Percentiles rank a stretch among this genome's conserved stretches.
These are phyloP conservation scores for Podaxis sp. DNA, from an alignment of 768 basidiomycete genomes.

Conservation along the genomic window DNA sequence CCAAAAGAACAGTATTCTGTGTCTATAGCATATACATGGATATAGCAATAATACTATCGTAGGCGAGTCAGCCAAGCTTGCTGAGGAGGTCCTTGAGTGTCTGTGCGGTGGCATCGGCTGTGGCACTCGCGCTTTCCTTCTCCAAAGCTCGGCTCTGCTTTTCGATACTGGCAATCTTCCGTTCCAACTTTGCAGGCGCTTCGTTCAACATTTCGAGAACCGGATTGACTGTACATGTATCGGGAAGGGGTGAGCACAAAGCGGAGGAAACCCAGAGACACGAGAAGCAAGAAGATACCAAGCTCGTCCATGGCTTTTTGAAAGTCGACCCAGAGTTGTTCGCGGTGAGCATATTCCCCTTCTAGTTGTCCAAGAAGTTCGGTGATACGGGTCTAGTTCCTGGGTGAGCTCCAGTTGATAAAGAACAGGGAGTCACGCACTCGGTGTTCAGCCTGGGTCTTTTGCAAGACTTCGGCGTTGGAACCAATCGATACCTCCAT, in stretches of 20 bases:
- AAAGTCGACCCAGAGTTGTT: slow-evolving; percentile 50
- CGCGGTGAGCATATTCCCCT: slow-evolving; percentile 47
- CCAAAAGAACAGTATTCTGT: background rate
- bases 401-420: background rate
- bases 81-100: slow-evolving; percentile 31
- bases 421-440: slow-evolving; percentile 35
- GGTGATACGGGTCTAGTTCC: slow-evolving; percentile 40
- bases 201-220: slow-evolving; percentile 40
- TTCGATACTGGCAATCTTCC: slow-evolving; percentile 50
- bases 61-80: slow-evolving; percentile 21
- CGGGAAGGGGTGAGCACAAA: slow-evolving; percentile 10
- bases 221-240: slow-evolving; percentile 39
- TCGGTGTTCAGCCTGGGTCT: slow-evolving; percentile 36
- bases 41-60: background rate
- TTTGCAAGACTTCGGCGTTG: slow-evolving; percentile 42
- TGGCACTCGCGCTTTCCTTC: slow-evolving; percentile 28
- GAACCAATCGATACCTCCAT: slow-evolving; percentile 40
- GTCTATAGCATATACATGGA: background rate
- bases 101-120: slow-evolving; percentile 23
- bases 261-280: background rate
- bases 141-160: slow-evolving; percentile 49
- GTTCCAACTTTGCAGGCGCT: slow-evolving; percentile 53
- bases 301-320: slow-evolving; percentile 43
- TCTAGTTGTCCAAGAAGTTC: slow-evolving; percentile 45
- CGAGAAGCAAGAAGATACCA: slow-evolving; percentile 34